Percentiles rank a stretch among this genome's conserved stretches.
phyloP scores from a whole-genome alignment of 2,329 filamentous ascomycete species.

The Cytospora schulzeri region DNA sequence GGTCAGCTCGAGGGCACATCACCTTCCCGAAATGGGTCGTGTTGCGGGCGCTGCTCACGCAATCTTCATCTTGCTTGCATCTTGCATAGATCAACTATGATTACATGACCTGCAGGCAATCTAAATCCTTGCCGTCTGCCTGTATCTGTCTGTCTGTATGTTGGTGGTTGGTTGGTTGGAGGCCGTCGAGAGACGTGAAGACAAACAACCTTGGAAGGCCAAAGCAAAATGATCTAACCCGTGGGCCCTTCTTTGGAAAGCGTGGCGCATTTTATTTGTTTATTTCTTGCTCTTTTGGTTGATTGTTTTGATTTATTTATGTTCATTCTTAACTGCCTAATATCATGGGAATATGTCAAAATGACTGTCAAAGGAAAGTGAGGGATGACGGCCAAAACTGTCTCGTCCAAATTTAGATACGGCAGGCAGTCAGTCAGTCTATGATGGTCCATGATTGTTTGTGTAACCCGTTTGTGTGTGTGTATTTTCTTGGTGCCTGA shows the following conservation, averaged over 20 bases:
- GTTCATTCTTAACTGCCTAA: no score
- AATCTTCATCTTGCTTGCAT: slow-evolving; percentile 16
- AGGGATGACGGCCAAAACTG: no score
- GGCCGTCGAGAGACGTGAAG: slow-evolving; percentile 15
- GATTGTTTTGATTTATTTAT: no score
- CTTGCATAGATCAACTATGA: slow-evolving; percentile 26
- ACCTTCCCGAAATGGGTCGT: slow-evolving; percentile 6
- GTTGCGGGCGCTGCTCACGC: slow-evolving; percentile 2
- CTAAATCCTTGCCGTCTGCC: slow-evolving; percentile 2
- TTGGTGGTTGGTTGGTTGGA: slow-evolving; percentile 4
- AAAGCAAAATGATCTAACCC: slow-evolving; percentile 3
- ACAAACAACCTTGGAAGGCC: background rate
- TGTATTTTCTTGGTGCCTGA: slow-evolving; percentile 7
- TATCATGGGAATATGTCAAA: no score
- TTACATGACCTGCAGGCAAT: slow-evolving; percentile 25
- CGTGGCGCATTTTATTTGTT: no score
- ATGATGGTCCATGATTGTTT: background rate
- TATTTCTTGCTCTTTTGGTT: no score
- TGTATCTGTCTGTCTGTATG: background rate
- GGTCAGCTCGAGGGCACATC: slow-evolving; percentile 1
- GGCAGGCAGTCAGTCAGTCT: no score
- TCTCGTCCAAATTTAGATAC: background rate
- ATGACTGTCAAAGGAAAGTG: no score
- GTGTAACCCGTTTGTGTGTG: background rate
- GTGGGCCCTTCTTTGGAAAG: slow-evolving; percentile 5